Evolutionary conservation across 257 asterid genomes (phyloP), one percentile per base, ranked within the genome.

Genomic region (Petunia secreta): DNA sequence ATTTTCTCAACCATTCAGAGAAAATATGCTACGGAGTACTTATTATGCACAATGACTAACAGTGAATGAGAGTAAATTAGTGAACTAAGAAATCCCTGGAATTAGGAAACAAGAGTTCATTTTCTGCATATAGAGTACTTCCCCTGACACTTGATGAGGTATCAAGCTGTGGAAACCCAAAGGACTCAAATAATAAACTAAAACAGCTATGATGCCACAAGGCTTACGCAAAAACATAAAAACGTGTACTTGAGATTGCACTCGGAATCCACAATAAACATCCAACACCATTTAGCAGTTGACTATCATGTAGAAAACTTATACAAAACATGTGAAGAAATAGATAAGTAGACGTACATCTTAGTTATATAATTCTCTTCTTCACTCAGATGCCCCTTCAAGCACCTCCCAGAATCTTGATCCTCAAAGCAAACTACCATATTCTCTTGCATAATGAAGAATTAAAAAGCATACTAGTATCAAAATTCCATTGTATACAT

Each of bases 381-480:
- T 77, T 85, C 85, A 82, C 73, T 77, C 39, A 98, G 97, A 82
- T 82, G 84, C 81, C 88, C 91, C 80, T 88, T 87, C 91, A 89
- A 88, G 91, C 99, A 95, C 87, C 94, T 81, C 81, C 97, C 97
- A 52, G 95, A 88, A 67, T 83, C 87, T 77, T 85, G 86, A 80
- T 95, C 97, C 87, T 92, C 95, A 80, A 93, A 90, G 92, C 99
- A 95, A 81, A 95, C 84, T 78, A 93, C 96, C 99, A 95, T 95
- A 87, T 95, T 95, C 90, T 95, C 99, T 93, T 58, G 79, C 66
- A 79, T 57, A 75, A 77, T 50, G 81, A 65, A 57, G 62, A 69
- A 69, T 50, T 75, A 34, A 34, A 71, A 71, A 36, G 34, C 52
- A 48, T 50, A 71, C 36, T 11, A 71, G 13, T 34, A 40, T 71